phyloP scores from a whole-genome alignment of 1,284 basidiomycete species.

The Apiotrichum akiyoshidainum region DNA sequence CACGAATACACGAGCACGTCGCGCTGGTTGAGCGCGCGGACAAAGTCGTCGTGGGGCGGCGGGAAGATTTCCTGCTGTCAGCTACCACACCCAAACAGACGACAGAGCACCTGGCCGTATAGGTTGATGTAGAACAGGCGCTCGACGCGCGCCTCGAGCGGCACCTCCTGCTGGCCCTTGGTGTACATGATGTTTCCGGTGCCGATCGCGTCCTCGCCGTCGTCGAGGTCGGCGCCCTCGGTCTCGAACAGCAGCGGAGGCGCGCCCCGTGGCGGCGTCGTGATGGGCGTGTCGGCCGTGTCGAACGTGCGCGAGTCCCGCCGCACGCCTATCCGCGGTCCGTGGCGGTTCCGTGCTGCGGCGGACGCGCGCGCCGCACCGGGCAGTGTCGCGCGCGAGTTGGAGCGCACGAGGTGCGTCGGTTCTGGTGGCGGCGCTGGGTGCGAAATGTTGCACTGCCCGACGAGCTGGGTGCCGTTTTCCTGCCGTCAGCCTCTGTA shows the following conservation, averaged over 20 bases:
- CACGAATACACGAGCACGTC: slow-evolving; percentile 84
- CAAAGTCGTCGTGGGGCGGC: slow-evolving; percentile 75
- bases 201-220: slow-evolving; percentile 52
- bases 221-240: slow-evolving; percentile 50
- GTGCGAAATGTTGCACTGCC: slow-evolving; percentile 97
- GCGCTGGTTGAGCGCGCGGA: slow-evolving; percentile 63
- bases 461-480: slow-evolving; percentile 74
- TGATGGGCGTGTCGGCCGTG: slow-evolving; percentile 32
- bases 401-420: not conserved
- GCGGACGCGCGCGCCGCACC: not conserved
- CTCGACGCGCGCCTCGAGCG: slow-evolving; percentile 64
- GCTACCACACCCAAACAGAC: not conserved
- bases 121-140: slow-evolving; percentile 86
- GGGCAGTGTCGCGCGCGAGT: not conserved
- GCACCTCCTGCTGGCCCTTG: slow-evolving; percentile 56
- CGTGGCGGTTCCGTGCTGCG: not conserved
- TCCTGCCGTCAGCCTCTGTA: slow-evolving; percentile 54
- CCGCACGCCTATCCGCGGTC: slow-evolving; percentile 16
- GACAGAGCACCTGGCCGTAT: slow-evolving; percentile 66
- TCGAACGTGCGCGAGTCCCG: slow-evolving; percentile 48
- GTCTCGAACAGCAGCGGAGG: slow-evolving; percentile 1
- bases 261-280: slow-evolving; percentile 13
- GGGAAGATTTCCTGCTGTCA: slow-evolving; percentile 70
- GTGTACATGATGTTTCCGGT: slow-evolving; percentile 50
- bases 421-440: slow-evolving; percentile 52